Base-by-base conservation (phyloP, 2,329 filamentous ascomycete species). In the Penicillium capsulatum region DNA sequence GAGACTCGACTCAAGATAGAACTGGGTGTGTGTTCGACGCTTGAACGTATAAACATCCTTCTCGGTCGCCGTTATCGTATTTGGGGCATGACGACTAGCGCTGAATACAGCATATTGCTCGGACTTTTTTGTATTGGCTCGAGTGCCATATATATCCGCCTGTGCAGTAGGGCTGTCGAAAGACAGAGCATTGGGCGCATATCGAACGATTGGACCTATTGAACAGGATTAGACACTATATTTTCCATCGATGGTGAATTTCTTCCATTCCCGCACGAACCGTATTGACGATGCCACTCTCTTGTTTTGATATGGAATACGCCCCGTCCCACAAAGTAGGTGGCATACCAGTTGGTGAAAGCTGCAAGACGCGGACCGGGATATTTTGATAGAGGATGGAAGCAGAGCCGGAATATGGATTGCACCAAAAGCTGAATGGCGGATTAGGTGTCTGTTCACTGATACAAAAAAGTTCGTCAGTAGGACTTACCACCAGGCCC, bases 91-190 rank as follows among this genome's bases (percentile, higher is more conserved):
- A 13, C 27, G 15, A 27, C 38, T 41, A n/a, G 38, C 38, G 28
- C 32, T 41, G n/a, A 36, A 13, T 11, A 28, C 33, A 8, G 17
- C 38, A 8, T 35, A 35, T 10, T 24, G 9, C 7, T 16, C 17
- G 2, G 33, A 35, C n/a, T 35, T 17, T 11, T 26, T 19, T 3
- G 22, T 26, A 11, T 35, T 24, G 8, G 19, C 13, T 7, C 33
- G 13, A 3, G 24, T 15, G 7, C 13, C 64, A 49, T 76, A 75
- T 53, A 77, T 74, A 7, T 55, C 52, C 42, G 34, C 11, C 11
- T 11, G 20, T 24, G 5, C 53, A 17, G 28, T 42, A 2, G 34
- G 32, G 13, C 42, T 50, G 32, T 57, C 54, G 28, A 57, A 32
- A 3, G 51, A 22, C 7, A 57, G 31, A 8, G 43, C 31, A 29